Percentiles rank a stretch among this genome's conserved stretches.
Evolutionary conservation across 768 basidiomycete species (phyloP).

Genomic region (Epithele typhae): DNA sequence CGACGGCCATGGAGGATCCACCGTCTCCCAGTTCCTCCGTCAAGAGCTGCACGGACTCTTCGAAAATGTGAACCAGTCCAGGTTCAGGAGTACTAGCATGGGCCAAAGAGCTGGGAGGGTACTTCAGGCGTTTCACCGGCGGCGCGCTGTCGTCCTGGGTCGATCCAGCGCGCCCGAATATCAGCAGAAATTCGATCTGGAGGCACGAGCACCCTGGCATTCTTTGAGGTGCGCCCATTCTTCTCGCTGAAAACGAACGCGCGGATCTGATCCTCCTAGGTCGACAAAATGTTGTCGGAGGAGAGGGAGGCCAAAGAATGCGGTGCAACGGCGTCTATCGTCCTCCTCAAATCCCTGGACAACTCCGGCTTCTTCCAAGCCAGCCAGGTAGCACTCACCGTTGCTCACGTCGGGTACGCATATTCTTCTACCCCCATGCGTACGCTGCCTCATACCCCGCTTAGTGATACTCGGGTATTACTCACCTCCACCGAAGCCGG

Average conservation of each 20-base stretch:
- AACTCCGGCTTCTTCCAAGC: conserved; percentile 79
- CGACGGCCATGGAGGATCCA: conserved; percentile 92
- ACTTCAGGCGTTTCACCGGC: conserved; percentile 86
- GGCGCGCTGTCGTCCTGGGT: conserved; percentile 74
- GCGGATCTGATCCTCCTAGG: conserved; percentile 36
- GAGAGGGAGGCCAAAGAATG: conserved; percentile 68
- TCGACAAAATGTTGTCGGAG: conserved; percentile 68
- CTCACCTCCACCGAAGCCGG: conserved; percentile 74
- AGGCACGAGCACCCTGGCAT: conserved; percentile 85
- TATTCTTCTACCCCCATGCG: neutral
- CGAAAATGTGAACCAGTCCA: conserved; percentile 65
- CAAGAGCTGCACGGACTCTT: conserved; percentile 84
- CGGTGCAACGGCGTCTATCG: conserved; percentile 90
- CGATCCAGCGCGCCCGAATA: conserved; percentile 23
- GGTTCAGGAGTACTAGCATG: conserved; percentile 75
- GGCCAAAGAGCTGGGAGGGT: conserved; percentile 80
- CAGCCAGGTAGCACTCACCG: conserved; percentile 68
- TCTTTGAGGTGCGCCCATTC: conserved; percentile 63
- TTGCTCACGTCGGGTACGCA: conserved; percentile 87
- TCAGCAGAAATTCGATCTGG: conserved; percentile 53
- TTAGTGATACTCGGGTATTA: conserved; percentile 50
- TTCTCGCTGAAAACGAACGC: neutral
- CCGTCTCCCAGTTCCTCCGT: conserved; percentile 80
- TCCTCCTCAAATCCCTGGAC: conserved; percentile 88
- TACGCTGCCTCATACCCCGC: neutral